These are phyloP conservation scores for Neopestalotiopsis sp. DNA, from an alignment of 2,329 filamentous ascomycete genomes.

Conservation along the genomic window DNA sequence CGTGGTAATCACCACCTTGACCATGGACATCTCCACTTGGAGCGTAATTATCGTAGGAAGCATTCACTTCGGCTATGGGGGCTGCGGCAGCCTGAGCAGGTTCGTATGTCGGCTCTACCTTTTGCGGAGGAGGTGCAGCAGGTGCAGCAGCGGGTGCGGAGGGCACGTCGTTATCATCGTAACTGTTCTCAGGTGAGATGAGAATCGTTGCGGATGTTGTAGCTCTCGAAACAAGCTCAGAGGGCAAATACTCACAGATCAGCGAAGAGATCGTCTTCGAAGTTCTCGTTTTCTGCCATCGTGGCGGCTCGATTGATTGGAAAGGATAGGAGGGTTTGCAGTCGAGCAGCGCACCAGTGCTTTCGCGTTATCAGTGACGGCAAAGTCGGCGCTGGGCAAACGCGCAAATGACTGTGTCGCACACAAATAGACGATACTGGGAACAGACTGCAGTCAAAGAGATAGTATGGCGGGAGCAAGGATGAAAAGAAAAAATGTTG, in stretches of 20 bases:
- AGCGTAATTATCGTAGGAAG: conserved; percentile 12
- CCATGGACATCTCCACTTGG: conserved; percentile 32
- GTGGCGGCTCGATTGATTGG: conserved; percentile 32
- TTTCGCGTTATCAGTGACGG: background rate
- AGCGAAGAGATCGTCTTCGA: conserved; percentile 94
- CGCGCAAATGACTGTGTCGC: background rate
- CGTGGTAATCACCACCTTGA: conserved; percentile 48
- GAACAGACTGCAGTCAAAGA: background rate
- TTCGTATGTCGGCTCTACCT: conserved; percentile 20
- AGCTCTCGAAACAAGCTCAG: background rate
- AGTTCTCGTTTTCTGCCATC: conserved; percentile 83
- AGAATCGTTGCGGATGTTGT: background rate
- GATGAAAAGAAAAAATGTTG: background rate
- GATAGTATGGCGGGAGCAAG: background rate
- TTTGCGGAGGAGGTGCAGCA: background rate
- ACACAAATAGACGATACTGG: background rate
- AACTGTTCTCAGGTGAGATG: conserved; percentile 48
- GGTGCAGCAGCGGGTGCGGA: conserved; percentile 40
- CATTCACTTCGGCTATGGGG: conserved; percentile 7
- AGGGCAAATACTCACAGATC: conserved; percentile 75
- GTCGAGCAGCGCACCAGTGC: background rate
- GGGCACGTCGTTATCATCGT: conserved; percentile 69
- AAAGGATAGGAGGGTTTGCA: background rate
- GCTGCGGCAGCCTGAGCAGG: conserved; percentile 32
- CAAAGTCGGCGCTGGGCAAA: background rate